Base-by-base conservation (phyloP, 495 filamentous ascomycete species). In the Aspergillus sclerotiicarbonarius region DNA sequence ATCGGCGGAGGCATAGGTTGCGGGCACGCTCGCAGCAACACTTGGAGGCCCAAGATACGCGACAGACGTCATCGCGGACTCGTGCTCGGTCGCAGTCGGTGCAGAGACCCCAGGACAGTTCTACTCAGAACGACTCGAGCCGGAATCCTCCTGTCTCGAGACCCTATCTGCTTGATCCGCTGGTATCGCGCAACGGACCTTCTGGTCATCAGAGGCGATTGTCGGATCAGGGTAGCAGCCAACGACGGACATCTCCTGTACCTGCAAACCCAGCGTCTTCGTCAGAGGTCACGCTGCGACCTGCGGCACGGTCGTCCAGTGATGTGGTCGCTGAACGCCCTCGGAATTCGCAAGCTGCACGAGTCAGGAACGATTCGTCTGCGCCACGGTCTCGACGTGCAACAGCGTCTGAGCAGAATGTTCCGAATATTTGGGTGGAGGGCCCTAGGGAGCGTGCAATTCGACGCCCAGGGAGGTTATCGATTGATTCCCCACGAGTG, bases 1-100 rank as follows among this genome's bases (percentile, higher is more conserved):
- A 92, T 66, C 77, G 88, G 51, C 79, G 87, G 53, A 78, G 90
- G 32, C 90, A 90, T 64, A 78, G 71, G 58, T 64, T 69, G 43
- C 71, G 74, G 37, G 68, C 77, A 32, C 64, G 58, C 25, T 61
- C 70, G 16, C 64, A 68, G 37, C 70, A 70, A 54, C 54, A 61
- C 44, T 55, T 69, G 56, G 67, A 75, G 35, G 39, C 57, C 6
- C 57, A 60, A 39, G 69, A 69, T 16, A 57, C 59, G 2, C 37
- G 66, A 16, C 67, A 67, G 18, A 19, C 52, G n/a, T 54, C 59
- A n/a, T 46, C 57, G 15, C 73, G 70, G 39, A 54, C 68, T 39
- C 71, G 68, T 25, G 54, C 58, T 8, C 63, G 72, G 31, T 77
- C 78, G 5, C 73, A 72, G 56, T 72, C 69, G 16, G 51, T 67